Base-by-base conservation (phyloP, 257 asterid genomes). In the Plantago ovata region DNA sequence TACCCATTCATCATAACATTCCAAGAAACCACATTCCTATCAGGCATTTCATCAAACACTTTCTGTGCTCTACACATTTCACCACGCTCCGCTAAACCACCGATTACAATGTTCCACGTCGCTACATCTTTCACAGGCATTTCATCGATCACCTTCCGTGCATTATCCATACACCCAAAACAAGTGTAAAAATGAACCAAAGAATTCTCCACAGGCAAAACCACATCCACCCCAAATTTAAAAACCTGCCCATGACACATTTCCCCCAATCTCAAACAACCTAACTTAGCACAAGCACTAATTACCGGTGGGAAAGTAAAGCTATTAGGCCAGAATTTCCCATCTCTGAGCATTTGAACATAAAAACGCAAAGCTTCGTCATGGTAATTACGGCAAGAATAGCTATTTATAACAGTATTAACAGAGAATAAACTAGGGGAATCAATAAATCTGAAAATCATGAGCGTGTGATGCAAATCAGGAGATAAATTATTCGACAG, bases 201-300 rank as follows among this genome's bases (percentile, higher is more conserved):
- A 40, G 96, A 73, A 66, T 87, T 87, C 69, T 77, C 80, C 24
- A 87, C 84, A 1, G 74, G 77, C 64, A 87, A 68, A 63, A 82
- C 77, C 33, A 15, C 24, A 66, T 73, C 89, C 53, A 84, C 89
- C 24, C 96, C 96, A 45, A 72, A 62, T 52, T 82, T 87, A 67
- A 80, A 52, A 45, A 68, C 79, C 51, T 82, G 94, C 38, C 87
- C 87, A 38, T 87, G 92, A 62, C 92, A 82, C 79, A 78, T 77
- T 58, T 69, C 69, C 12, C 92, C 96, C 74, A 64, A 57, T 51
- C 69, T 69, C 75, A 73, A 64, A 60, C 74, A 50, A 24, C 77
- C 69, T 75, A 47, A 44, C 65, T 71, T 84, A 38, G 84, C 76
- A 64, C 94, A 84, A 43, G 84, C 84, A 66, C 92, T 82, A 10